These are phyloP conservation scores for Colletotrichum graminicola DNA, from an alignment of 2,329 filamentous ascomycete species.

Conservation along the genomic window DNA sequence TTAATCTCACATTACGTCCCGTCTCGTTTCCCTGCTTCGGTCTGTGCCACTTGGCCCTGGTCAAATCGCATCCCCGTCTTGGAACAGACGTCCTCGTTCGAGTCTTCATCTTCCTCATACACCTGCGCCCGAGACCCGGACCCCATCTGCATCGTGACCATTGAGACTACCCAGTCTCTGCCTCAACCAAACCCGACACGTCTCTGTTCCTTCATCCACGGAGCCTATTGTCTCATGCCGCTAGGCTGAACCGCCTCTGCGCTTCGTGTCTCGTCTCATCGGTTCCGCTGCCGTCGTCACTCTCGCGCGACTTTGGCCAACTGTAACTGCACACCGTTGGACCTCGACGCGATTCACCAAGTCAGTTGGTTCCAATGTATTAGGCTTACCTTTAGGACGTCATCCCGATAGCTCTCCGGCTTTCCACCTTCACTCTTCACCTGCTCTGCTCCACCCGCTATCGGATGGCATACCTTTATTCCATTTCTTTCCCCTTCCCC, in stretches of 20 bases:
- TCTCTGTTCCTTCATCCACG: background rate
- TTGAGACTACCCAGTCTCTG: slow-evolving; percentile 1
- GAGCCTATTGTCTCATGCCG: slow-evolving; percentile 14
- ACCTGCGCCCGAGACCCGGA: background rate
- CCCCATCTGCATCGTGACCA: slow-evolving; percentile 23
- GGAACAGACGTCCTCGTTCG: background rate
- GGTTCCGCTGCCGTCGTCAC: slow-evolving; percentile 8
- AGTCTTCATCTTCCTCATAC: background rate
- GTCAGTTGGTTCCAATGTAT: slow-evolving; percentile 36
- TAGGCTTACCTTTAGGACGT: slow-evolving; percentile 26
- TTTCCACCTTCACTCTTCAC: background rate
- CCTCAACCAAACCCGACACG: background rate
- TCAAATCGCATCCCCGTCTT: slow-evolving; percentile 28
- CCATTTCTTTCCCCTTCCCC: background rate
- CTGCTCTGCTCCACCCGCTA: background rate
- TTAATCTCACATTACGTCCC: slow-evolving; percentile 38
- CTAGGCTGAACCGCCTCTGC: background rate
- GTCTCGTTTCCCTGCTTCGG: slow-evolving; percentile 35
- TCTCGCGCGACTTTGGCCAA: slow-evolving; percentile 14
- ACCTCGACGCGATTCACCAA: slow-evolving; percentile 29
- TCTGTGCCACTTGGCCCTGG: slow-evolving; percentile 35
- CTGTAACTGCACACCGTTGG: slow-evolving; percentile 10
- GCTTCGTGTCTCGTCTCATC: slow-evolving; percentile 30
- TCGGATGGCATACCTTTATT: background rate
- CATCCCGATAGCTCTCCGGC: background rate